Evolutionary conservation across 345 rosid species (phyloP).

Genomic region (Boechera stricta): DNA sequence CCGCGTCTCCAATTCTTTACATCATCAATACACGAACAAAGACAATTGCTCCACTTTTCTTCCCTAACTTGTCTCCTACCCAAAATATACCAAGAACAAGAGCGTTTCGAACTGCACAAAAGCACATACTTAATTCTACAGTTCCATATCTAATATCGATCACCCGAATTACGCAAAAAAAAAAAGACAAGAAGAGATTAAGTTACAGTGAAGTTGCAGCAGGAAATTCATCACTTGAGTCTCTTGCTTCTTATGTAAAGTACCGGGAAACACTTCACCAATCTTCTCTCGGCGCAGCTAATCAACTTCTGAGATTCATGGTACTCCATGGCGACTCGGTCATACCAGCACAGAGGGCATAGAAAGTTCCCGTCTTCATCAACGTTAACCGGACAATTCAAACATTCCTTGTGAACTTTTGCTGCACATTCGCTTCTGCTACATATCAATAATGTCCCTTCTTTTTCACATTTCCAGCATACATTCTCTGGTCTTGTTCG

Average conservation of each 20-base stretch:
- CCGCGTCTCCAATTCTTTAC: too few relatives aligned
- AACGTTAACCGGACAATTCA: conserved; percentile 20
- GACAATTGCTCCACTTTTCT: background rate
- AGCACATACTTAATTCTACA: conserved; percentile 4
- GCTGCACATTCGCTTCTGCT: conserved; percentile 37
- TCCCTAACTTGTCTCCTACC: background rate
- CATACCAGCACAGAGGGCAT: conserved; percentile 43
- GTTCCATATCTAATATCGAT: background rate
- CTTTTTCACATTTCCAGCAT: conserved; percentile 41
- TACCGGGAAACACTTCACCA: conserved; percentile 12
- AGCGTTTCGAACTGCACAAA: conserved; percentile 15
- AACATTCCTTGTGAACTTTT: conserved; percentile 42
- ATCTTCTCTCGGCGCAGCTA: conserved; percentile 31
- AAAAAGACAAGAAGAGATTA: background rate
- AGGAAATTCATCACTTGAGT: background rate
- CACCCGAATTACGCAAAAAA: background rate
- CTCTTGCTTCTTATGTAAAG: conserved; percentile 37
- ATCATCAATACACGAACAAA: background rate
- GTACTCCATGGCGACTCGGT: conserved; percentile 24
- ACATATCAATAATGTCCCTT: conserved; percentile 40
- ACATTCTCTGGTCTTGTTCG: conserved; percentile 10
- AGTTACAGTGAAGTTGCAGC: conserved; percentile 13
- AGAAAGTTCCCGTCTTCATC: conserved; percentile 33
- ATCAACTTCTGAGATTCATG: conserved; percentile 27
- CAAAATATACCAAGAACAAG: conserved; percentile 10